Evolutionary conservation across 345 rosid genomes (phyloP).

Genomic region (Noccaea bulbosa): DNA sequence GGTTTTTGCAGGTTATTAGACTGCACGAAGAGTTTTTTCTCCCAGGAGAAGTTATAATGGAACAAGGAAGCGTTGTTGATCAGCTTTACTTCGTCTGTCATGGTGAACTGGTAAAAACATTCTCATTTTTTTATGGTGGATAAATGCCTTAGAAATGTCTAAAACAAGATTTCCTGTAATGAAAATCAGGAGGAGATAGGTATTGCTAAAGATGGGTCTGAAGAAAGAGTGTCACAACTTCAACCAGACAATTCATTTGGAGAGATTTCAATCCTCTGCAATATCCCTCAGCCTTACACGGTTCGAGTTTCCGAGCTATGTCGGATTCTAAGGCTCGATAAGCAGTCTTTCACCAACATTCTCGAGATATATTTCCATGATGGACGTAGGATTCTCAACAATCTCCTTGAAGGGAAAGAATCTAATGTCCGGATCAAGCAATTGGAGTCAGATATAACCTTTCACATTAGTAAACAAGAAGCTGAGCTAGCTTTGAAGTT

Average conservation of each 20-base stretch:
- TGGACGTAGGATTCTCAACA: constrained; percentile 71
- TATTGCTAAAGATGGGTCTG: constrained; percentile 74
- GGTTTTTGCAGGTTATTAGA: constrained; percentile 55
- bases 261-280: constrained; percentile 74
- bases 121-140: background rate
- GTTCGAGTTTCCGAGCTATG: constrained; percentile 64
- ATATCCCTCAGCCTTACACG: constrained; percentile 63
- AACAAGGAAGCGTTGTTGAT: constrained; percentile 70
- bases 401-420: constrained; percentile 76
- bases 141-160: constrained; percentile 4
- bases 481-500: constrained; percentile 66
- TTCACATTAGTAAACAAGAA: constrained; percentile 74
- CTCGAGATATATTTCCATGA: constrained; percentile 71
- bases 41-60: constrained; percentile 80
- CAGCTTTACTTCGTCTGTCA: constrained; percentile 80
- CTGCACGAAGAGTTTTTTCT: constrained; percentile 80
- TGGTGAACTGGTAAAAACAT: constrained; percentile 63
- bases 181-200: constrained; percentile 62
- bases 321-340: constrained; percentile 68
- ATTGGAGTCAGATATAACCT: constrained; percentile 64
- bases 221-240: constrained; percentile 63
- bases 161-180: background rate
- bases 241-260: constrained; percentile 66
- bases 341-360: constrained; percentile 67
- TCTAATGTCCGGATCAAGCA: constrained; percentile 53